These are phyloP conservation scores for Talaromyces amestolkiae DNA, from an alignment of 2,329 filamentous ascomycete genomes.

Conservation along the genomic window DNA sequence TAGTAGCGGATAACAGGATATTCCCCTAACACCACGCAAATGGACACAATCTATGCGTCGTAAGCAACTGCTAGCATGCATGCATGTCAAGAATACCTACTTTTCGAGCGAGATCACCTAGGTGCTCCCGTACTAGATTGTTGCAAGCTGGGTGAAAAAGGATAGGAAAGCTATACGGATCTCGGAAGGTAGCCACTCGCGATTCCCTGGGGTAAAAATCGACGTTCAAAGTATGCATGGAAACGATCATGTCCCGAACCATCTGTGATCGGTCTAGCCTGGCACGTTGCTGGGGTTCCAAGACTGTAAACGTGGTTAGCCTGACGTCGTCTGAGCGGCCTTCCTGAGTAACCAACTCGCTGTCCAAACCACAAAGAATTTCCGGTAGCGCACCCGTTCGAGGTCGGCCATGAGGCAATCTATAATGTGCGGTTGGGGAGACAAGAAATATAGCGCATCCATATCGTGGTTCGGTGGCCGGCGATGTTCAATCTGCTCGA, in stretches of 20 bases:
- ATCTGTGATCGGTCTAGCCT: conserved; percentile 70
- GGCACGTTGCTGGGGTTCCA: conserved; percentile 67
- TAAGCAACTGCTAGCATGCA: conserved; percentile 19
- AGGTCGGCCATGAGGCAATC: conserved; percentile 94
- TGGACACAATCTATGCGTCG: conserved; percentile 65
- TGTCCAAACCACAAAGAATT: conserved; percentile 82
- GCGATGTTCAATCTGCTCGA: conserved; percentile 87
- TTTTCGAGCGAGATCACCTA: conserved; percentile 85
- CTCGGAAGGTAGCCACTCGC: conserved; percentile 83
- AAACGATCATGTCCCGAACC: conserved; percentile 71
- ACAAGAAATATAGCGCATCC: conserved; percentile 91
- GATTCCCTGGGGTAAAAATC: conserved; percentile 91
- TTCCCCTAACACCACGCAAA: conserved; percentile 90
- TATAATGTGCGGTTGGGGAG: conserved; percentile 81
- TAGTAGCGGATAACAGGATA: conserved; percentile 93
- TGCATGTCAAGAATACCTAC: conserved; percentile 46
- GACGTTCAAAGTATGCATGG: conserved; percentile 77
- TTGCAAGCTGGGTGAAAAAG: conserved; percentile 91
- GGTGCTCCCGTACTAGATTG: conserved; percentile 73
- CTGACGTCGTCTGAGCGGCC: conserved; percentile 17
- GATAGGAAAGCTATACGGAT: conserved; percentile 93
- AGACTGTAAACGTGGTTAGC: conserved; percentile 46
- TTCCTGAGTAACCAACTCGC: conserved; percentile 46
- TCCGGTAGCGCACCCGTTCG: conserved; percentile 76
- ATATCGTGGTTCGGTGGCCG: conserved; percentile 80